Evolutionary conservation across 805 yeast species (phyloP), one percentile per base, ranked within the genome.

Genomic region (Candida broadrunensis): DNA sequence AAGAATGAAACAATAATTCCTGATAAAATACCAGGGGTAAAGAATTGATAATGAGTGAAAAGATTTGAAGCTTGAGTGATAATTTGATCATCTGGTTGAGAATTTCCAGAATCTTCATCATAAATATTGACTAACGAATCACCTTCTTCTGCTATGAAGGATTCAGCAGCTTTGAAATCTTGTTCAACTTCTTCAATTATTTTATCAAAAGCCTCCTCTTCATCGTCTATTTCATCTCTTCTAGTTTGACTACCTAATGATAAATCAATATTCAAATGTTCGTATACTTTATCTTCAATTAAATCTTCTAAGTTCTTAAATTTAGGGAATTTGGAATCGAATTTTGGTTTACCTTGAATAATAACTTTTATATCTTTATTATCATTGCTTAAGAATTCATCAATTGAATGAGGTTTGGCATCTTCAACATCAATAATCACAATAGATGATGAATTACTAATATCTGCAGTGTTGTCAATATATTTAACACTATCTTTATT

Each of bases 21-120:
- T 81, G 85, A 84, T 65, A 87, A 80, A 44, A 91, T 70, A 16
- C 96, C 97, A 13, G 90, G 82, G 11, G 88, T 75, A 69, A 88
- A 85, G 59, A 80, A 83, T 53, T 76, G 77, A 61, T 85, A 86
- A 45, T 73, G 69, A 43, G 79, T 75, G 60, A 86, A 84, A 42
- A 85, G 62, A 41, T 74, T 73, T 37, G 29, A 9, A 5, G 18
- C 18, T 29, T n/a, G 32, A 29, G 32, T 5, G 12, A 29, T 29
- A 7, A 29, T 36, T 24, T 14, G 32, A 36, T 20, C n/a, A 21
- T 8, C 20, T 9, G 19, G 9, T 2, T 44, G 44, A 8, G 19
- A 36, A 11, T 30, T 37, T 5, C 21, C 33, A 8, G 18, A 12
- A n/a, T 35, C 49, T 29, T 45, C 48, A 18, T 49, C 61, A 29